These are phyloP conservation scores for Neofusicoccum kwambonambiense DNA, from an alignment of 2,329 filamentous ascomycete genomes.

Conservation along the genomic window DNA sequence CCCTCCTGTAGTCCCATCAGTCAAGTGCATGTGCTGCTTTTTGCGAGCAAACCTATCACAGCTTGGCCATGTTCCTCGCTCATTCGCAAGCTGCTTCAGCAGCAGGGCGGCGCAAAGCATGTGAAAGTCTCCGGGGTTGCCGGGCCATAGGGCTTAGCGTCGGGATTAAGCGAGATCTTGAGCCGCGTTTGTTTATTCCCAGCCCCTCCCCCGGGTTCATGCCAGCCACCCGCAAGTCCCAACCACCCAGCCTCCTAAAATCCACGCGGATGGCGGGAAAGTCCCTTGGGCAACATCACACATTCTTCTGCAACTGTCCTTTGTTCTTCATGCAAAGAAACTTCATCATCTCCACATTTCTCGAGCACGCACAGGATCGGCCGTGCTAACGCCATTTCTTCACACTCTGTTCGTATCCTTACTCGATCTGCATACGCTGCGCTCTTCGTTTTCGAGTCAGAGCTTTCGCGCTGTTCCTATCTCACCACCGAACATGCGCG, in stretches of 20 bases:
- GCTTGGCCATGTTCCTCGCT: no score
- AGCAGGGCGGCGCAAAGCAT: neutral
- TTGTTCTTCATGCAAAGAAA: conserved; percentile 8
- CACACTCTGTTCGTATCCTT: neutral
- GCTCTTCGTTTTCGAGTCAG: neutral
- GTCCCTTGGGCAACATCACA: neutral
- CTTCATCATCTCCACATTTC: conserved; percentile 17
- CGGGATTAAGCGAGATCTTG: conserved; percentile 13
- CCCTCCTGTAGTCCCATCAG: neutral
- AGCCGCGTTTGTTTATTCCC: conserved; percentile 12
- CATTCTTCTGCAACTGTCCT: neutral
- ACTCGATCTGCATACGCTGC: neutral
- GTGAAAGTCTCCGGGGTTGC: conserved; percentile 6
- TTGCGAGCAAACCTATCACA: no score
- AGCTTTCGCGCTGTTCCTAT: neutral
- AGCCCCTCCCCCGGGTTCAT: neutral
- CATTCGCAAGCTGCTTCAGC: neutral
- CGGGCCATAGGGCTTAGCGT: conserved; percentile 16
- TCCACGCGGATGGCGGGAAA: neutral
- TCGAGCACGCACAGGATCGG: conserved; percentile 5
- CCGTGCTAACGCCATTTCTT: conserved; percentile 2
- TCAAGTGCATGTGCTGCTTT: neutral
- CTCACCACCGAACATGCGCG: conserved; percentile 3
- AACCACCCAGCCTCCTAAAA: conserved; percentile 12
- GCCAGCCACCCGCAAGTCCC: conserved; percentile 12